Base-by-base conservation (phyloP, 176 grass and related monocot species). In the Saccharum spontaneum region DNA sequence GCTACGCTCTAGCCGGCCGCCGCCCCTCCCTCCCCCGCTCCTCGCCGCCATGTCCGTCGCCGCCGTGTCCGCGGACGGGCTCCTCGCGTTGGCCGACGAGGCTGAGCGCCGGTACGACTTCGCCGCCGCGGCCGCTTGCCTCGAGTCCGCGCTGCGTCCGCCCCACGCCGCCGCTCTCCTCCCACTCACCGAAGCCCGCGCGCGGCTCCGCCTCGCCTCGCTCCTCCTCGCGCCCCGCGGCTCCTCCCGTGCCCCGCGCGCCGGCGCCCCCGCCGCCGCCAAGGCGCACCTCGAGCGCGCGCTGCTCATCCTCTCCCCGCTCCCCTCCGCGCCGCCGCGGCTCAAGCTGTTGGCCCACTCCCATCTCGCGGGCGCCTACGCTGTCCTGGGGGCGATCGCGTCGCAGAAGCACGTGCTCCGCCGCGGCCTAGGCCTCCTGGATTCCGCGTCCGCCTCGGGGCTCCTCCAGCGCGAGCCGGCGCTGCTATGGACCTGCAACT, bases 311-410 rank as follows among this genome's bases (percentile, higher is more conserved):
- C 91, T 98, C 83, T 87, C 88, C 66, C 88, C 83, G 10, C 88
- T 93, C 48, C 89, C 93, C 18, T 93, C 91, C 22, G 89, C 93
- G 6, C 89, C 95, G 5, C 79, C 91, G 20, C 89, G 73, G 23
- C 93, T 98, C 83, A 98, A 95, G 90, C 91, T 98, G 54, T 79
- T 90, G 4, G 91, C 93, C 13, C 88, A 95, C 89, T 95, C 93
- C 83, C 88, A 90, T 78, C 91, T 98, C 57, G 89, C 93, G 34
- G 85, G 37, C 10, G 83, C 87, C 48, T 95, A 90, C 70, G 87
- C 86, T 12, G 87, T 98, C 60, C 76, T 98, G 73, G 93, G 91
- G 20, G 39, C 91, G 64, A 84, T 98, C 30, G 46, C 87, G 3
- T 44, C 90, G 43, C 93, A 95, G 81, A 94, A 95, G 89, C 87